phyloP scores from a whole-genome alignment of 1,139 yeast genomes.

The Petasospora rhodanensis region DNA sequence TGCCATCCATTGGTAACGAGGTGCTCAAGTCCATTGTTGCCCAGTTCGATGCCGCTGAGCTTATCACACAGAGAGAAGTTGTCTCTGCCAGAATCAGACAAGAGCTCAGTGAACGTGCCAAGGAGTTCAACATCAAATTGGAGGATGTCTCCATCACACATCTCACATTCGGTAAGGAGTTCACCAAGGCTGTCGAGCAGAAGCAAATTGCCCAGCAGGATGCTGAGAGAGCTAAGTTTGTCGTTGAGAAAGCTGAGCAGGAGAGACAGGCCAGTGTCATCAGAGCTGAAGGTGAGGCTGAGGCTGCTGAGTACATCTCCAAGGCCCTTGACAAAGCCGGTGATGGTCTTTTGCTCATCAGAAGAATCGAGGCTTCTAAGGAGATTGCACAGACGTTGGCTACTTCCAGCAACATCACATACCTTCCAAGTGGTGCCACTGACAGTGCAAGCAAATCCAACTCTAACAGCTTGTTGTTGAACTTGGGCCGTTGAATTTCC shows the following conservation, averaged over 20 bases:
- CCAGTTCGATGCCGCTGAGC: constrained; percentile 96
- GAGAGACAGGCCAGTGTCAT: constrained; percentile 93
- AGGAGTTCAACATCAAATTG: constrained; percentile 82
- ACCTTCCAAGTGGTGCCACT: constrained; percentile 58
- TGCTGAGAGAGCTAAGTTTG: constrained; percentile 92
- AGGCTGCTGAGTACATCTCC: constrained; percentile 93
- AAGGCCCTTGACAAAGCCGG: constrained; percentile 93
- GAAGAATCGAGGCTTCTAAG: constrained; percentile 95
- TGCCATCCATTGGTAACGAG: constrained; percentile 97
- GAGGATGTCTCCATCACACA: constrained; percentile 98
- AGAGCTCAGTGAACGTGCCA: constrained; percentile 80
- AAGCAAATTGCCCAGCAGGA: constrained; percentile 99
- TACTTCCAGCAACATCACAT: constrained; percentile 80
- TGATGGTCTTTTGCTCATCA: constrained; percentile 88
- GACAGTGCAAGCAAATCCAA: constrained; percentile 27
- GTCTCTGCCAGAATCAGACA: constrained; percentile 87
- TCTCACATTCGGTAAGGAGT: constrained; percentile 95
- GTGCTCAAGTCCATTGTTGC: constrained; percentile 94
- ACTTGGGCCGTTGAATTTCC: constrained; percentile 46
- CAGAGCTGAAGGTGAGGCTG: constrained; percentile 99
- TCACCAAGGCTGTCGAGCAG: constrained; percentile 97
- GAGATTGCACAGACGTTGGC: constrained; percentile 91
- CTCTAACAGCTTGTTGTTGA: constrained; percentile 47
- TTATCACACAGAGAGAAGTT: constrained; percentile 94
- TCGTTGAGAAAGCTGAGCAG: constrained; percentile 96